Percentiles rank a stretch among this genome's conserved stretches.
Evolutionary conservation across 441 rosid genomes (phyloP).

Genomic region (Adansonia gregorii): DNA sequence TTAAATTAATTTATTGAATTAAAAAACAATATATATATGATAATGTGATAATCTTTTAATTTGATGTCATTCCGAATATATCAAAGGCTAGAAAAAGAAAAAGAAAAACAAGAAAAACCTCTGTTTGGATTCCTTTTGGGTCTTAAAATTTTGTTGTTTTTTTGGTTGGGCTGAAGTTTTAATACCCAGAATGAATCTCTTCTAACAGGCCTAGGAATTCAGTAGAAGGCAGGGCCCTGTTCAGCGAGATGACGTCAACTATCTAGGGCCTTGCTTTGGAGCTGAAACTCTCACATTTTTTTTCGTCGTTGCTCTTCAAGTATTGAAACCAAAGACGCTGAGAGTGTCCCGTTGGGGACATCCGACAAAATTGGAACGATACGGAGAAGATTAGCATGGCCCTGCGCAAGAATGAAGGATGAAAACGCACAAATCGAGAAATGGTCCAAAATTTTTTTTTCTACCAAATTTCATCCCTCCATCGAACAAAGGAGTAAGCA

Average conservation of each 20-base stretch:
- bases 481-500: neutral
- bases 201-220: neutral
- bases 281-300: neutral
- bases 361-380: slow-evolving; percentile 78
- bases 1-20: too few species aligned
- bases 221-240: neutral
- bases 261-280: neutral
- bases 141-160: neutral
- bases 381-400: slow-evolving; percentile 75
- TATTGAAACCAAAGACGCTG: neutral
- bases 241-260: neutral
- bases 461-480: neutral
- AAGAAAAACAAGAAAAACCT: too few species aligned
- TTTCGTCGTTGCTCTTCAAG: neutral
- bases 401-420: slow-evolving; percentile 56
- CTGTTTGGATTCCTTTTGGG: neutral
- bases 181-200: neutral
- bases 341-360: slow-evolving; percentile 44
- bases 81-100: too few species aligned
- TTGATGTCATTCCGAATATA: too few species aligned
- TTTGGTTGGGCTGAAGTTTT: neutral
- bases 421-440: slow-evolving; percentile 43
- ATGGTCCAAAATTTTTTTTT: slow-evolving; percentile 31
- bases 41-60: too few species aligned
- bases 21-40: too few species aligned